Conservation (phyloP, 257 asterid genomes). For the Rubia yunnanensis region DNA sequence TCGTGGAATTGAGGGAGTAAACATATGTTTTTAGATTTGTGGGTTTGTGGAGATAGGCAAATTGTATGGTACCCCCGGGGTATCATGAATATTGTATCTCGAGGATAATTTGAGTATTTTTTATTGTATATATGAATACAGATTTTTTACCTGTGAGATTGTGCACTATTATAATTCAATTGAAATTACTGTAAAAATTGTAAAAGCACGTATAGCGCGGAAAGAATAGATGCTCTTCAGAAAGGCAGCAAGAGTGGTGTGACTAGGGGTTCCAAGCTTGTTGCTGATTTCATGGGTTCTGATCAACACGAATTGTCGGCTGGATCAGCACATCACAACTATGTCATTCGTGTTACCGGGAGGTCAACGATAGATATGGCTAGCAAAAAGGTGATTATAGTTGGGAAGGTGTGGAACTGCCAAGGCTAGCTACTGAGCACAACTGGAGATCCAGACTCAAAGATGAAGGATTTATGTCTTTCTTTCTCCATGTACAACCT, state of each 20-base stretch:
- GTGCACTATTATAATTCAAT: no score
- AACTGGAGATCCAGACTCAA: neutral
- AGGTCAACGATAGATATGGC: no score
- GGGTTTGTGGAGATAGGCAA: no score
- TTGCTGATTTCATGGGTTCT: neutral
- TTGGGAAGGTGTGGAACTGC: neutral
- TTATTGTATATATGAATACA: no score
- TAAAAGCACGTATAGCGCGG: no score
- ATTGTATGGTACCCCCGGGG: no score
- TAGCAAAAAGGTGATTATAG: neutral
- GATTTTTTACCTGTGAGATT: no score
- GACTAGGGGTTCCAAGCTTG: neutral
- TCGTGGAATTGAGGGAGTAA: no score
- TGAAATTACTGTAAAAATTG: no score
- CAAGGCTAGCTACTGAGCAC: neutral
- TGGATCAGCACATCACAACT: neutral
- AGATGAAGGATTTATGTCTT: neutral
- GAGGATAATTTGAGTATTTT: no score
- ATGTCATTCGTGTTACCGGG: neutral
- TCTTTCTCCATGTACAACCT: neutral
- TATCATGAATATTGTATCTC: no score
- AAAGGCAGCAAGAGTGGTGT: neutral
- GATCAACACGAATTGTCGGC: neutral
- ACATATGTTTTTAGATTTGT: no score
- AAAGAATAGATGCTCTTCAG: neutral